Evolutionary conservation across 2,329 filamentous ascomycete genomes (phyloP).

Genomic region (Sclerotinia nivalis): DNA sequence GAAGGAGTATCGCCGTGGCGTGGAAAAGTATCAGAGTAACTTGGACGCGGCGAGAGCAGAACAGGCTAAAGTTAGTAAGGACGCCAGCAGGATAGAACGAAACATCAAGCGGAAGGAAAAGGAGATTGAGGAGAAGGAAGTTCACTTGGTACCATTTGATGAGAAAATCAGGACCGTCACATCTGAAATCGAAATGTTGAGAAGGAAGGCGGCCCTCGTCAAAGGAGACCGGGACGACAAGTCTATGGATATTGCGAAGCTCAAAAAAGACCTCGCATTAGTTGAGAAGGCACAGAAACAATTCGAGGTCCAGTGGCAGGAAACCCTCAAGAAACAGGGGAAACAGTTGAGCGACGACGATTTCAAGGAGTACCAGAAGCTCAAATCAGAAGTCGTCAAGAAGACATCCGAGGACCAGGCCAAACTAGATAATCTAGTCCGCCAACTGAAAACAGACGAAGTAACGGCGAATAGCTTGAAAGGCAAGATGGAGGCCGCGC

Average conservation of each 20-base stretch:
- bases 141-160: conserved; percentile 82
- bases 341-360: conserved; percentile 83
- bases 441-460: conserved; percentile 87
- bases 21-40: conserved; percentile 78
- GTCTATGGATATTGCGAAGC: conserved; percentile 65
- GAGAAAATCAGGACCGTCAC: conserved; percentile 85
- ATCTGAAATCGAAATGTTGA: conserved; percentile 67
- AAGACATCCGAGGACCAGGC: conserved; percentile 78
- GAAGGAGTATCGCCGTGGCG: conserved; percentile 85
- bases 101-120: conserved; percentile 84
- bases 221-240: conserved; percentile 76
- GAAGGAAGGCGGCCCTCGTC: conserved; percentile 68
- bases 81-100: conserved; percentile 79
- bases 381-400: conserved; percentile 82
- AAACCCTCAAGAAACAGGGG: conserved; percentile 82
- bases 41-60: conserved; percentile 81
- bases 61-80: conserved; percentile 74
- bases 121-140: conserved; percentile 82
- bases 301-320: conserved; percentile 85
- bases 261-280: conserved; percentile 75
- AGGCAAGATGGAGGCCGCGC: conserved; percentile 78
- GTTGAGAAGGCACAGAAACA: conserved; percentile 89
- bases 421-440: conserved; percentile 81
- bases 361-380: conserved; percentile 82
- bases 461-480: conserved; percentile 87